Conservation (phyloP, 2,329 filamentous ascomycete species). For the Exophiala oligosperma region DNA sequence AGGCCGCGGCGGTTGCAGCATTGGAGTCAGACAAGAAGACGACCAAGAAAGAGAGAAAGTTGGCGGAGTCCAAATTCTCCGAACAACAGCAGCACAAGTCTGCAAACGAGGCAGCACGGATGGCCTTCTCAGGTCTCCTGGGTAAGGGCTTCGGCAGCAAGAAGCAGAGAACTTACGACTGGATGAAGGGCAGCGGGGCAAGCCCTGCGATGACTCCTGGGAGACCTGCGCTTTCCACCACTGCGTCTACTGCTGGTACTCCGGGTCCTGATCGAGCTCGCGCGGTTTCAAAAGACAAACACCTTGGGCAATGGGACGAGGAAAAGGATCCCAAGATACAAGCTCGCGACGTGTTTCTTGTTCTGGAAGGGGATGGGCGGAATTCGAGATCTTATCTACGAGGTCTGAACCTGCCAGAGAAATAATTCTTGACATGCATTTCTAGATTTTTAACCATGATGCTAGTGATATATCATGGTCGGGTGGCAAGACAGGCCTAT, state of each 20-base stretch:
- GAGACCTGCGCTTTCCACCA: conserved; percentile 9
- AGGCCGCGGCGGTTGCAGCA: conserved; percentile 34
- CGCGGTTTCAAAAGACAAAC: conserved; percentile 48
- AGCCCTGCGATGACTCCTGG: conserved; percentile 31
- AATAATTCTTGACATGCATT: conserved; percentile 24
- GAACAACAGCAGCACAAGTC: conserved; percentile 78
- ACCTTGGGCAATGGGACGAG: conserved; percentile 75
- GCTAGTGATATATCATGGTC: background rate
- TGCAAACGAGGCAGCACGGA: conserved; percentile 78
- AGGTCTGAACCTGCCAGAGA: conserved; percentile 35
- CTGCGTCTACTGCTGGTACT: conserved; percentile 20
- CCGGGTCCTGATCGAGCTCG: conserved; percentile 20
- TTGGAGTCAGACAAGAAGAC: conserved; percentile 67
- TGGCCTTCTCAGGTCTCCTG: conserved; percentile 66
- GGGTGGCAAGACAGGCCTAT: conserved; percentile 1
- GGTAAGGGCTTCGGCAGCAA: conserved; percentile 51
- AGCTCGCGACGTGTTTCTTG: conserved; percentile 76
- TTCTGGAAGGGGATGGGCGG: conserved; percentile 74
- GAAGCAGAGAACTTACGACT: conserved; percentile 46
- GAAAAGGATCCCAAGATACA: conserved; percentile 78
- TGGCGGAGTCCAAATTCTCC: conserved; percentile 69
- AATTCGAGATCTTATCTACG: conserved; percentile 44
- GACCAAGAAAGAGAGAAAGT: conserved; percentile 85
- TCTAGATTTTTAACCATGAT: conserved; percentile 15
- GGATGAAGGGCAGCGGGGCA: conserved; percentile 41